Evolutionary conservation across 2,329 filamentous ascomycete species (phyloP).

Genomic region (Exutisphaerella laricina): DNA sequence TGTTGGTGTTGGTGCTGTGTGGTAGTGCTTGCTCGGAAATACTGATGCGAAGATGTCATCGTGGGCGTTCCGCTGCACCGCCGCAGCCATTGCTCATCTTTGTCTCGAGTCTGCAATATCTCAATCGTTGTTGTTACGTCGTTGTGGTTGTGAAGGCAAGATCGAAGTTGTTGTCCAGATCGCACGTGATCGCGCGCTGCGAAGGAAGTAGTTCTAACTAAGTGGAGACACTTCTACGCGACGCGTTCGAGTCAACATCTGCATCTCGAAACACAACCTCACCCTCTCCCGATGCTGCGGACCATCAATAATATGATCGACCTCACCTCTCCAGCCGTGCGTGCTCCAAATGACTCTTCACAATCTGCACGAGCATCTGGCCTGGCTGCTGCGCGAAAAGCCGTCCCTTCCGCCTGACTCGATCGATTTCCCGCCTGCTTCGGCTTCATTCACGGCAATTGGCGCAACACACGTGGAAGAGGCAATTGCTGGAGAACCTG

Average conservation of each 20-base stretch:
- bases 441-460: slow-evolving; percentile 13
- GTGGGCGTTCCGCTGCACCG: not conserved
- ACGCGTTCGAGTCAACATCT: no score
- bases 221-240: no score
- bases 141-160: no score
- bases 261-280: no score
- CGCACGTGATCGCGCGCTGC: no score
- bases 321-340: no score
- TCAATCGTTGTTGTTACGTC: not conserved
- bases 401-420: slow-evolving; percentile 37
- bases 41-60: slow-evolving; percentile 36
- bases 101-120: not conserved
- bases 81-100: not conserved
- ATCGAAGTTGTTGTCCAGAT: no score
- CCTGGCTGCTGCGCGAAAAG: slow-evolving; percentile 44
- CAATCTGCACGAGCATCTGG: slow-evolving; percentile 45
- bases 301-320: no score
- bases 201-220: no score
- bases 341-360: slow-evolving; percentile 42
- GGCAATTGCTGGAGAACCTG: not conserved
- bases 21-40: slow-evolving; percentile 40
- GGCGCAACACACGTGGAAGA: slow-evolving; percentile 8
- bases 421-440: slow-evolving; percentile 19
- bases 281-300: no score
- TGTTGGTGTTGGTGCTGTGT: slow-evolving; percentile 41